Base-by-base conservation (phyloP, 371 early-diverging fungal species). In the Apophysomyces elegans region DNA sequence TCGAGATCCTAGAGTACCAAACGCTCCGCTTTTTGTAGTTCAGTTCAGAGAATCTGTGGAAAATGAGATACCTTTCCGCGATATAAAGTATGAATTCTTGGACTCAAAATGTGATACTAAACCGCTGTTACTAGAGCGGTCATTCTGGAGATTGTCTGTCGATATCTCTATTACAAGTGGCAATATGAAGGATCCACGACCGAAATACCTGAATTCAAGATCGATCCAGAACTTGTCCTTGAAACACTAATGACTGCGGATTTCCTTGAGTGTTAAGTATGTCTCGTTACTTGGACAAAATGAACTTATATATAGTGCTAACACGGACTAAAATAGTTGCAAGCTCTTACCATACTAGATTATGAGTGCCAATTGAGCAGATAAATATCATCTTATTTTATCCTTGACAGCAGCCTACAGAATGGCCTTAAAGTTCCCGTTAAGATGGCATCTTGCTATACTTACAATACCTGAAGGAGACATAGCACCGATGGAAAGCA, bases 161-260 rank as follows among this genome's bases (percentile, higher is more conserved):
- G 92, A 67, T 98, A 97, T 74, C 84, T 97, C 50, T 90, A 93
- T 74, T 94, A 90, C 76, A 94, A 91, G 70, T 81, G 84, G 72
- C 82, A 88, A 47, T 89, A 89, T 59, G 79, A 83, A 61, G 87
- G 86, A 45, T 84, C 89, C 12, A 78, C 82, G 7, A 87, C 84
- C 21, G 91, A 93, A 56, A 91, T 96, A 26, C 97, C 98, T 18
- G 93, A 93, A 66, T 97, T 97, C 72, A 80, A 80, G 26, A 91
- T 98, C 56, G 98, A 96, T 39, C 88, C 93, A 26, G 94, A 96
- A 67, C 77, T 93, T 14, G 93, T 94, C 0, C 73, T 96, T 63
- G 97, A 98, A 69, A 84, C 96, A n/a, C 75, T 98, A 39, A 95
- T 96, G 95, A 96, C 96, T 7, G 93, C 97, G 0, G 97, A 98